These are phyloP conservation scores for Collariella sp. DNA, from an alignment of 495 filamentous ascomycete species.

Conservation along the genomic window DNA sequence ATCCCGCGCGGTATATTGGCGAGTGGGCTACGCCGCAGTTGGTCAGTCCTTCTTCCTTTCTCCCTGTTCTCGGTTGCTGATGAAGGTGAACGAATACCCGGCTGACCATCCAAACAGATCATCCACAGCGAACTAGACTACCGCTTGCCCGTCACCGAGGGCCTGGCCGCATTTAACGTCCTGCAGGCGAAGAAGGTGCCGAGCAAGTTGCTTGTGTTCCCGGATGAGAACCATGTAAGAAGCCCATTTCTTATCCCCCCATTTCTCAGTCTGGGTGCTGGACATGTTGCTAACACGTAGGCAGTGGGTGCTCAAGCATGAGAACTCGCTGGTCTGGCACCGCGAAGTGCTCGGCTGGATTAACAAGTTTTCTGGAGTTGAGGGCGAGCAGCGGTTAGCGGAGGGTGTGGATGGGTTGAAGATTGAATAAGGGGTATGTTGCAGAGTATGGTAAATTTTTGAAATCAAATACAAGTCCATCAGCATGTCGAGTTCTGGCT, in stretches of 20 bases:
- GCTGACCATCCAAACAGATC: slow-evolving; percentile 32
- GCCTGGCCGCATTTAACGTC: slow-evolving; percentile 80
- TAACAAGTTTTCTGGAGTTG: slow-evolving; percentile 65
- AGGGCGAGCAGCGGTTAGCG: slow-evolving; percentile 14
- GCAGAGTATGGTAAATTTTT: too few relatives aligned
- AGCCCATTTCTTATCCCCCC: neutral
- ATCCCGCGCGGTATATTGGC: slow-evolving; percentile 57
- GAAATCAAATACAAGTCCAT: too few relatives aligned
- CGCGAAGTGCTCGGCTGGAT: slow-evolving; percentile 82
- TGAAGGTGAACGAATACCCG: neutral
- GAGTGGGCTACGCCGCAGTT: slow-evolving; percentile 80
- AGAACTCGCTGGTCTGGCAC: slow-evolving; percentile 89
- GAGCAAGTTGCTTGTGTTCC: slow-evolving; percentile 72
- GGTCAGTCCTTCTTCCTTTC: slow-evolving; percentile 13
- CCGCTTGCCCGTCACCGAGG: slow-evolving; percentile 73
- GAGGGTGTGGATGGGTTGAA: neutral
- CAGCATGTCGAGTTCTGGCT: too few relatives aligned
- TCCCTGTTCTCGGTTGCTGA: neutral
- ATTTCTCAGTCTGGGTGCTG: neutral
- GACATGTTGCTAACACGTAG: neutral
- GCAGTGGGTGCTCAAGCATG: slow-evolving; percentile 85
- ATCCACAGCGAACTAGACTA: slow-evolving; percentile 94
- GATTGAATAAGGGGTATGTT: neutral
- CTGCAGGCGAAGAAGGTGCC: slow-evolving; percentile 65
- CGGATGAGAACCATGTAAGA: slow-evolving; percentile 63